Conservation (phyloP, 805 yeast species). For the Dipodascus albidus region DNA sequence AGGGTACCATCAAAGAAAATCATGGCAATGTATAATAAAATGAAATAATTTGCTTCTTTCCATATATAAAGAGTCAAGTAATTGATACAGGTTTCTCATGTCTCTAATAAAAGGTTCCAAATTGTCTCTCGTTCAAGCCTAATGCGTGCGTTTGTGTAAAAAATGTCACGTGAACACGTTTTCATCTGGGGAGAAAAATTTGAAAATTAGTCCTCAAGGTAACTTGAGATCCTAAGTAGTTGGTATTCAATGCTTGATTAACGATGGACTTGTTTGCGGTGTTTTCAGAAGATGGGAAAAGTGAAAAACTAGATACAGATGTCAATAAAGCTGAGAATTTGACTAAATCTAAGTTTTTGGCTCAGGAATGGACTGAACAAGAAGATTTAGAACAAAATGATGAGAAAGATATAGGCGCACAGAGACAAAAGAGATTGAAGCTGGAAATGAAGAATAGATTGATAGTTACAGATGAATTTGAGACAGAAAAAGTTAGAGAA, state of each 20-base stretch:
- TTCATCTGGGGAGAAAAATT: background rate
- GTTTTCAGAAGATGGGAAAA: background rate
- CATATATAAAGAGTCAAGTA: too few species aligned
- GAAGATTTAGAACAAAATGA: too few species aligned
- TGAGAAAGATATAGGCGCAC: background rate
- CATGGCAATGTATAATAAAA: slow-evolving; percentile 54
- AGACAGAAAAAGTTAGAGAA: slow-evolving; percentile 80
- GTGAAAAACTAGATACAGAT: background rate
- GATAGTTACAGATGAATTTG: slow-evolving; percentile 64
- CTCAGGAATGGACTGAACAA: background rate
- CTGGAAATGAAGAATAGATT: background rate
- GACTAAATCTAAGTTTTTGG: too few species aligned
- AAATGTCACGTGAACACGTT: background rate
- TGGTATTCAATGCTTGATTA: background rate
- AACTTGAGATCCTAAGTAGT: background rate
- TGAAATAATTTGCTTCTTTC: background rate
- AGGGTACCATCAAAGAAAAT: slow-evolving; percentile 58
- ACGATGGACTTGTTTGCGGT: background rate
- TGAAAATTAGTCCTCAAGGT: background rate
- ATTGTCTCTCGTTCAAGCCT: too few species aligned
- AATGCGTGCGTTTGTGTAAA: too few species aligned
- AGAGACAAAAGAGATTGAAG: background rate
- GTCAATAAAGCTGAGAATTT: background rate
- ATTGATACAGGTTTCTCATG: too few species aligned
- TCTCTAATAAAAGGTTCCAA: too few species aligned